Percentiles rank a stretch among this genome's conserved stretches.
phyloP scores from a whole-genome alignment of 164 flowering plant genomes.

The Stephania cephalantha region DNA sequence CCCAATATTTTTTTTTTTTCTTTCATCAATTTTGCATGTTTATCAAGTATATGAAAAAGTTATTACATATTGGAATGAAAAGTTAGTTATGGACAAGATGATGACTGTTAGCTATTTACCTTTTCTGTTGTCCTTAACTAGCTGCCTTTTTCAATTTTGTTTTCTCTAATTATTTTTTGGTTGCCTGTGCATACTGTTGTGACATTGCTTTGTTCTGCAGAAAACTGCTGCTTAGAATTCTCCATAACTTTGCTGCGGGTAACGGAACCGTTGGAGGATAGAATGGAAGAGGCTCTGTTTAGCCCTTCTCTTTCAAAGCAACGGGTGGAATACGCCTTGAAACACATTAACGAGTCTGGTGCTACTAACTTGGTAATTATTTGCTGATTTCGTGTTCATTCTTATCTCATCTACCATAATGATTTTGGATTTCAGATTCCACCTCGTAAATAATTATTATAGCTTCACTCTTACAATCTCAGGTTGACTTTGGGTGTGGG shows the following conservation, averaged over 20 bases:
- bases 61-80: background rate
- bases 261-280: slow-evolving; percentile 78
- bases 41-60: background rate
- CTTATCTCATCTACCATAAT: background rate
- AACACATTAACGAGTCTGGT: slow-evolving; percentile 56
- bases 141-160: background rate
- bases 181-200: background rate
- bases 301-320: slow-evolving; percentile 95
- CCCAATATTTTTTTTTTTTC: background rate
- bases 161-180: background rate
- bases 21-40: background rate
- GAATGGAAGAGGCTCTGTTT: slow-evolving; percentile 95
- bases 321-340: slow-evolving; percentile 81
- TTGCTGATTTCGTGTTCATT: background rate
- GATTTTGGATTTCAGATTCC: background rate
- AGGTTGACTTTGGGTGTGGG: slow-evolving; percentile 98
- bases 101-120: background rate
- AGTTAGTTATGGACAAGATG: background rate
- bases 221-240: slow-evolving; percentile 58
- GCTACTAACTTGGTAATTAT: slow-evolving; percentile 67
- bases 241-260: slow-evolving; percentile 53
- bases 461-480: slow-evolving; percentile 13
- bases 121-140: background rate
- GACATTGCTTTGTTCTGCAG: slow-evolving; percentile 26
- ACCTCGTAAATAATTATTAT: background rate